Conservation (phyloP, 192 early-diverging fungal species). For the Coemansia erecta region DNA sequence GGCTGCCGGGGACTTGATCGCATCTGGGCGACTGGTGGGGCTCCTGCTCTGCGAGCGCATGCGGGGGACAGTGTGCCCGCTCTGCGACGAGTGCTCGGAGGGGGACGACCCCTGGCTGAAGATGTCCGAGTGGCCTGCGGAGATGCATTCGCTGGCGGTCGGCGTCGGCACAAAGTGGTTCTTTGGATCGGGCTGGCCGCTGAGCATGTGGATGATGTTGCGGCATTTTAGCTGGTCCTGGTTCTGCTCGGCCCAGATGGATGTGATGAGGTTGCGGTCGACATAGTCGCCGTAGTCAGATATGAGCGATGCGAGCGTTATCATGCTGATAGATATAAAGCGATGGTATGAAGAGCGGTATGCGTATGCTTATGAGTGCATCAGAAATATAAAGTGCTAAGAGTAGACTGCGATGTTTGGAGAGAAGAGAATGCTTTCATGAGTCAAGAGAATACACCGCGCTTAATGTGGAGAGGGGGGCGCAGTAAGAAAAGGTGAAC, state of each 20-base stretch:
- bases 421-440: background rate
- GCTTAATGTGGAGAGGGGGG: too few species aligned
- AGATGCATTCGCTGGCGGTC: background rate
- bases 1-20: slow-evolving; percentile 27
- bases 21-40: slow-evolving; percentile 5
- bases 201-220: slow-evolving; percentile 44
- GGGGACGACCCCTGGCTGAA: slow-evolving; percentile 1
- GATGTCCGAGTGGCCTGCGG: background rate
- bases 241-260: slow-evolving; percentile 44
- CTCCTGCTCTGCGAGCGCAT: background rate
- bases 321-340: slow-evolving; percentile 5
- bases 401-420: background rate
- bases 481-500: background rate
- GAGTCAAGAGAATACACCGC: background rate
- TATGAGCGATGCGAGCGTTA: slow-evolving; percentile 28
- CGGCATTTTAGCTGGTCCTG: slow-evolving; percentile 28
- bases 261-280: slow-evolving; percentile 31
- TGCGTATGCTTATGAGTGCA: background rate
- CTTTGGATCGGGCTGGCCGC: slow-evolving; percentile 11
- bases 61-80: background rate
- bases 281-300: slow-evolving; percentile 35
- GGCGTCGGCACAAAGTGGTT: background rate
- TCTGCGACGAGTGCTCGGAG: slow-evolving; percentile 1
- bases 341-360: background rate
- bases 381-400: background rate